Conservation (phyloP, 148 eudicot genomes). For the Spergularia bocconei region DNA sequence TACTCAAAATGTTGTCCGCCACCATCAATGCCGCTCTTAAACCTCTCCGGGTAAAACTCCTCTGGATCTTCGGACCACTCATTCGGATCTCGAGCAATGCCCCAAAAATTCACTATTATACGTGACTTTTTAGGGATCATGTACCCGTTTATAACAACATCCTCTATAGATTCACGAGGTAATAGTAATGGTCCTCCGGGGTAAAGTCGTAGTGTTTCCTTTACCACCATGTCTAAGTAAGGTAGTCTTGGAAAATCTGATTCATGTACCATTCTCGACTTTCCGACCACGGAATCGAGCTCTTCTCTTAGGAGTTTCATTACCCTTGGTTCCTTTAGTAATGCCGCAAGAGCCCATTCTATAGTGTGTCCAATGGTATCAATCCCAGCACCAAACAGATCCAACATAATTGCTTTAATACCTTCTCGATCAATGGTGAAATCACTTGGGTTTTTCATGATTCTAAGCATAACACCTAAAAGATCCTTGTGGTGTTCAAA, state of each 20-base stretch:
- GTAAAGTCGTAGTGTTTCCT: conserved; percentile 15
- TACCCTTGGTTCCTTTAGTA: background rate
- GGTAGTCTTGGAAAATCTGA: conserved; percentile 17
- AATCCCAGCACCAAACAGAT: conserved; percentile 17
- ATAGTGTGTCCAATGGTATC: conserved; percentile 8
- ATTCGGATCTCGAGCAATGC: conserved; percentile 8
- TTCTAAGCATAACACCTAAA: conserved; percentile 4
- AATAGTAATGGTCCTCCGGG: conserved; percentile 15
- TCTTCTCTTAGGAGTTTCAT: conserved; percentile 18
- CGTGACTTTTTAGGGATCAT: conserved; percentile 14
- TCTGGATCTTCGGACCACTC: conserved; percentile 16
- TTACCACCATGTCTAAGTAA: conserved; percentile 20
- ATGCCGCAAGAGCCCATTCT: conserved; percentile 15
- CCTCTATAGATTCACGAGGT: conserved; percentile 17
- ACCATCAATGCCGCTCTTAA: background rate
- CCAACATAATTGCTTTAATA: conserved; percentile 16
- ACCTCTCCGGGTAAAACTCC: conserved; percentile 20
- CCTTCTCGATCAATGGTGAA: background rate
- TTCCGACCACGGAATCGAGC: conserved; percentile 3
- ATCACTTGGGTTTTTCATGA: background rate
- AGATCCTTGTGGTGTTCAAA: conserved; percentile 6
- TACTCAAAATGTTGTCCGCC: conserved; percentile 8
- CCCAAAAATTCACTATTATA: conserved; percentile 9
- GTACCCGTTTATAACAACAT: conserved; percentile 13
- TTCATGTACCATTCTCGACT: conserved; percentile 6